Conservation (phyloP, 352 stramenopile genomes). For the Phytopythium oedochilum region DNA sequence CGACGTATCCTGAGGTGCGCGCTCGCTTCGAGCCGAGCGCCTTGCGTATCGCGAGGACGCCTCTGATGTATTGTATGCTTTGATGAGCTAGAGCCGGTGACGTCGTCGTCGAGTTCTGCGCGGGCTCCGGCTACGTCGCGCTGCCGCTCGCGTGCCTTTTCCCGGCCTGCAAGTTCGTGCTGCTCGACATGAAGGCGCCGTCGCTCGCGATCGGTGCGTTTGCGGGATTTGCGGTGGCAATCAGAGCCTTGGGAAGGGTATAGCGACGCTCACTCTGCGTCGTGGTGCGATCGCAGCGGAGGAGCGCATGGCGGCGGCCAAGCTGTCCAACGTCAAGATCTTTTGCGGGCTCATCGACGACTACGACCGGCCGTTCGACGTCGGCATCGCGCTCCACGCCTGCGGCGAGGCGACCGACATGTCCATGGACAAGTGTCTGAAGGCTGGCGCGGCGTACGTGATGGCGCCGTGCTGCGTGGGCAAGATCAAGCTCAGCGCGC, state of each 20-base stretch:
- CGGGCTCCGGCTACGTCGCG: slow-evolving; percentile 70
- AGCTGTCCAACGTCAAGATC: slow-evolving; percentile 65
- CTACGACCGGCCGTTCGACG: slow-evolving; percentile 58
- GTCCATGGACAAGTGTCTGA: slow-evolving; percentile 72
- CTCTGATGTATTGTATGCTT: slow-evolving; percentile 10
- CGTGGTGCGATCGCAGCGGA: slow-evolving; percentile 22
- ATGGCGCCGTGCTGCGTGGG: slow-evolving; percentile 78
- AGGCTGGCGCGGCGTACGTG: slow-evolving; percentile 56
- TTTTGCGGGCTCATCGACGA: slow-evolving; percentile 77
- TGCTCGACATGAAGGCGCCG: slow-evolving; percentile 74
- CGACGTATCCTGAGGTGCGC: slow-evolving; percentile 51
- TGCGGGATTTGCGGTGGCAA: background rate
- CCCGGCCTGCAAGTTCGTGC: slow-evolving; percentile 64
- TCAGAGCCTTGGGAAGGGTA: background rate
- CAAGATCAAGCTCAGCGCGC: slow-evolving; percentile 65
- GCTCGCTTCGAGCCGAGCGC: too few relatives aligned
- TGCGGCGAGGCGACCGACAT: slow-evolving; percentile 82
- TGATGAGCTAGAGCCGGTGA: slow-evolving; percentile 42
- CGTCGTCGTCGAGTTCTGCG: slow-evolving; percentile 81
- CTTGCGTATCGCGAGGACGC: background rate
- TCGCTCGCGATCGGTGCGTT: slow-evolving; percentile 68
- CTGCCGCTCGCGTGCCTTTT: slow-evolving; percentile 73
- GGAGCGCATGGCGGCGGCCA: slow-evolving; percentile 53
- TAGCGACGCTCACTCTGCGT: background rate
- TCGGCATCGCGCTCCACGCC: slow-evolving; percentile 76